phyloP scores from a whole-genome alignment of 2,329 filamentous ascomycete species.

The Fusarium keratoplasticum region DNA sequence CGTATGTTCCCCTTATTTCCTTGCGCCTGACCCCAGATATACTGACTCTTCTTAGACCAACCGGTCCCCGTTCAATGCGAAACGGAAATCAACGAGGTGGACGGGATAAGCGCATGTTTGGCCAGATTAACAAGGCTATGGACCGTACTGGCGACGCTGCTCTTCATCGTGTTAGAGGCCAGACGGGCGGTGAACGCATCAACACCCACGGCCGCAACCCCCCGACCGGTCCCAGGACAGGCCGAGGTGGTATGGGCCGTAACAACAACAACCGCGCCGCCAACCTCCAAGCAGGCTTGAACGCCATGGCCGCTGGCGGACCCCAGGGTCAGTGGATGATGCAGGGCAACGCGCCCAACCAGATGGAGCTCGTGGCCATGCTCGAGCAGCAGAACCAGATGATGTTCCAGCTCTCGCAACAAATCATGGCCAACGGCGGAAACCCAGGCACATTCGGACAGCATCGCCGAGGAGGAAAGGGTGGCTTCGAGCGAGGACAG shows the following conservation, averaged over 20 bases:
- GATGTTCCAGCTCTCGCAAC: conserved; percentile 80
- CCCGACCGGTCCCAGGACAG: conserved; percentile 76
- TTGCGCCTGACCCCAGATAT: background rate
- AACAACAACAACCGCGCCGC: conserved; percentile 62
- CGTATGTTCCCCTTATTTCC: conserved; percentile 59
- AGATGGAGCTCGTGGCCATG: conserved; percentile 75
- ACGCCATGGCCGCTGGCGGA: conserved; percentile 55
- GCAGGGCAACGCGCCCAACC: conserved; percentile 55
- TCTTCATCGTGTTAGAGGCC: conserved; percentile 82
- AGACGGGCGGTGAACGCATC: conserved; percentile 80
- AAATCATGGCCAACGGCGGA: conserved; percentile 66
- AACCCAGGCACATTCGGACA: conserved; percentile 55
- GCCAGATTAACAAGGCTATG: conserved; percentile 85
- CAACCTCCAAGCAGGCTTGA: conserved; percentile 63
- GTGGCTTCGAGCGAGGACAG: conserved; percentile 81
- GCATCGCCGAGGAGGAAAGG: conserved; percentile 61
- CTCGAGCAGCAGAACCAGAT: conserved; percentile 89
- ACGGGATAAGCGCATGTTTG: conserved; percentile 84
- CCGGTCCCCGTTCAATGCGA: conserved; percentile 95
- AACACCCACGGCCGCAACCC: conserved; percentile 79
- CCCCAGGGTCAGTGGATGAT: conserved; percentile 61
- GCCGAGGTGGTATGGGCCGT: conserved; percentile 61
- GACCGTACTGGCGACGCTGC: conserved; percentile 80
- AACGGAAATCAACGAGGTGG: conserved; percentile 69
- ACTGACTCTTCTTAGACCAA: conserved; percentile 75